Conservation (phyloP, 2,329 filamentous ascomycete genomes). For the Sarocladium kiliense region DNA sequence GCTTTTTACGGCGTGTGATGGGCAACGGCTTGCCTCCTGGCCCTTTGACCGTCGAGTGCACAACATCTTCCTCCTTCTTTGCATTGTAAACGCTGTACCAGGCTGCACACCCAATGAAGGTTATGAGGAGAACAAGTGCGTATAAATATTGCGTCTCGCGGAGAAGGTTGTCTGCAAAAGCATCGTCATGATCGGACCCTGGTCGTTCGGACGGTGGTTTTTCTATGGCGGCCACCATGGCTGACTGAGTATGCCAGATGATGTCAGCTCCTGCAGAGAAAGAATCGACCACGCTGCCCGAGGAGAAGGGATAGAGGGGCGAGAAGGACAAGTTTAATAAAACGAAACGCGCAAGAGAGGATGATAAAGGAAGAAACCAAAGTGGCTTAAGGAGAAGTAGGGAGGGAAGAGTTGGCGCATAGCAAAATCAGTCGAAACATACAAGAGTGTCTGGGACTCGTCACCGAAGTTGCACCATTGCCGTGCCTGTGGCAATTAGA, state of each 20-base stretch:
- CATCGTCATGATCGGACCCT: slow-evolving; percentile 18
- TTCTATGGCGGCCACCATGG: slow-evolving; percentile 31
- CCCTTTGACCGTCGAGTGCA: slow-evolving; percentile 54
- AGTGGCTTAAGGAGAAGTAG: neutral
- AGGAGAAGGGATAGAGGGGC: neutral
- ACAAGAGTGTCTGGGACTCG: slow-evolving; percentile 19
- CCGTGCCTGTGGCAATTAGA: slow-evolving; percentile 31
- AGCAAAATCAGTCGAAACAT: slow-evolving; percentile 11
- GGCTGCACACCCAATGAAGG: slow-evolving; percentile 46
- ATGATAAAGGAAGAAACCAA: neutral
- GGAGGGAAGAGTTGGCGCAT: neutral
- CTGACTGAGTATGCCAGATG: slow-evolving; percentile 18
- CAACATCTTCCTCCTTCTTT: slow-evolving; percentile 41
- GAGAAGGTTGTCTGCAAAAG: slow-evolving; percentile 35
- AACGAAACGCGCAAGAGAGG: neutral
- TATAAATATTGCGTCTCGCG: slow-evolving; percentile 45
- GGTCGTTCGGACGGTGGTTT: slow-evolving; percentile 21
- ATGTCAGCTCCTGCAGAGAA: neutral
- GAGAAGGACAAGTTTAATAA: neutral
- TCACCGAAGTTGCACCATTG: slow-evolving; percentile 34
- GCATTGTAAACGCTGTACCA: slow-evolving; percentile 49
- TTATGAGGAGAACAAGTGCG: slow-evolving; percentile 44
- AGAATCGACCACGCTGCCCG: neutral
- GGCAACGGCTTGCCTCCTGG: slow-evolving; percentile 86
- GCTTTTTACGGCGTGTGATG: slow-evolving; percentile 52